Base-by-base conservation (phyloP, 1,284 basidiomycete species). In the Coniophora puteana region DNA sequence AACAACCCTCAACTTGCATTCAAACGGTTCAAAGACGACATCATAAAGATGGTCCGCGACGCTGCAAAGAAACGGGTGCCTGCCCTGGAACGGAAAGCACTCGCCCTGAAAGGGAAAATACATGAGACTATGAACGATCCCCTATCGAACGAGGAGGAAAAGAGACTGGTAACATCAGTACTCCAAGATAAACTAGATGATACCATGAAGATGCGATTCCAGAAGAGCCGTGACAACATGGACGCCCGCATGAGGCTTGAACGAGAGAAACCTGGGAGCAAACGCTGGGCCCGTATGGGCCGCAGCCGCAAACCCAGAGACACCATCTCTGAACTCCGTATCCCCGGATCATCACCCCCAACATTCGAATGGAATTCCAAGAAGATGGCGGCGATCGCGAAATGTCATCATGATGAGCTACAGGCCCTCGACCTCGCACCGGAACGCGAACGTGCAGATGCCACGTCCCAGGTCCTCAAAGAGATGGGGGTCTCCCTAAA, bases 221-320 rank as follows among this genome's bases (percentile, higher is more conserved):
- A 20, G 6, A 10, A 27, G 4, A 28, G 8, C 4, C 7, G 23
- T 11, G 24, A 41, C 16, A 13, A 34, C 16, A 5, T 26, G n/a
- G 5, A 22, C 2, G 30, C 25, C 3, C 27, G 30, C 8, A 3
- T 28, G 3, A 14, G 32, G 12, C 3, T 41, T 2, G 24, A 41
- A 22, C 14, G 32, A 6, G 13, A 41, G 17, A 35, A 17, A 2
- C 40, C 25, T 10, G 26, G 21, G 13, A 75, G 53, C 68, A 71
- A 78, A 49, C 23, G 17, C 18, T 37, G 36, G 36, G 12, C 36
- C n/a, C 4, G 18, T n/a, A 24, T 25, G 12, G 23, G 23, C 18
- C 23, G 26, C n/a, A 24, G 26, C n/a, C 4, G n/a, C 5, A 37
- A 37, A 25, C 36, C 36, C 23, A 37, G 36, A 25, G 36, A 37